phyloP scores from a whole-genome alignment of 2,329 filamentous ascomycete species.

The Leptographium wingfieldii region DNA sequence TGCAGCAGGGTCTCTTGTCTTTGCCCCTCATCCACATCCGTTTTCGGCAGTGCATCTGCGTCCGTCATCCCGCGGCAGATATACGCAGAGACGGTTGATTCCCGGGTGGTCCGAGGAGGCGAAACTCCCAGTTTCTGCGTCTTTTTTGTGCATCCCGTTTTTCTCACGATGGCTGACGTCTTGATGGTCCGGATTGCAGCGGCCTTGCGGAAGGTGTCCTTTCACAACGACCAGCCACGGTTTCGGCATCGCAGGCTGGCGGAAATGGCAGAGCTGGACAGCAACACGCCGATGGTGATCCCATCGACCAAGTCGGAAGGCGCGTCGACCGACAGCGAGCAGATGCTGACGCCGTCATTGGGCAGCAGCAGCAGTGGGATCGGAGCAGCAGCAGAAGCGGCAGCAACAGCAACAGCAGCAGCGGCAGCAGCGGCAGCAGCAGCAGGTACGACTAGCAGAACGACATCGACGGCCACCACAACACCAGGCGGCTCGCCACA shows the following conservation, averaged over 20 bases:
- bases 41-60: neutral
- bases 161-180: constrained; percentile 27
- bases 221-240: constrained; percentile 24
- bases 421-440: neutral
- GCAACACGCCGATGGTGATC: neutral
- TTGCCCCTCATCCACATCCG: neutral
- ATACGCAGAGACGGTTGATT: neutral
- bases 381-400: neutral
- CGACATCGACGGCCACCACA: constrained; percentile 4
- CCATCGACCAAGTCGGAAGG: constrained; percentile 23
- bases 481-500: constrained; percentile 25
- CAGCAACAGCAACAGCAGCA: neutral
- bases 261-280: constrained; percentile 31
- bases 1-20: neutral
- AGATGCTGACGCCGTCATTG: constrained; percentile 28
- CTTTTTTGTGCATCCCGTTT: neutral
- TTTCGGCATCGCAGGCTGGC: constrained; percentile 23
- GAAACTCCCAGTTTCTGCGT: neutral
- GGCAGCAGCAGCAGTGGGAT: constrained; percentile 15
- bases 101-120: neutral
- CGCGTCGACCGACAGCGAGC: constrained; percentile 30
- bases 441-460: too few relatives aligned
- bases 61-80: neutral
- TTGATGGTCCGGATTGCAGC: constrained; percentile 27
- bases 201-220: constrained; percentile 27